phyloP scores from a whole-genome alignment of 176 grass and related monocot genomes.

The Dactylis glomerata region DNA sequence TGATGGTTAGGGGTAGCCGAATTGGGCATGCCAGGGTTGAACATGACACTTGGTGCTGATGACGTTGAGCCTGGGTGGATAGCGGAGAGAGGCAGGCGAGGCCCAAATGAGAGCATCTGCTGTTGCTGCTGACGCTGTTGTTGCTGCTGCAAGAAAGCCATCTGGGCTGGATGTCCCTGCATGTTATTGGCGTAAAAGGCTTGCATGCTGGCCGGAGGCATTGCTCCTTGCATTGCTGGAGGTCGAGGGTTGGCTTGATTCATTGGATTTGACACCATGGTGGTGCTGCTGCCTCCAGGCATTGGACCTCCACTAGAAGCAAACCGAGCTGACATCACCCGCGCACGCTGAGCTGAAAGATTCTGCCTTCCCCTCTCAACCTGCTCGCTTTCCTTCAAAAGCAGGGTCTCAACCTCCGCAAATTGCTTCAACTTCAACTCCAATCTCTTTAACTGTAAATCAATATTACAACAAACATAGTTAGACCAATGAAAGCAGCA shows the following conservation, averaged over 20 bases:
- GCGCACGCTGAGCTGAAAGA: conserved; percentile 44
- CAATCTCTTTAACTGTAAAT: conserved; percentile 86
- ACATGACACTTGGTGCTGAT: conserved; percentile 50
- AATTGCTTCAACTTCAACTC: conserved; percentile 98
- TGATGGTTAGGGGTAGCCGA: conserved; percentile 51
- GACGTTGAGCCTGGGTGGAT: conserved; percentile 57
- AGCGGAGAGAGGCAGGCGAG: conserved; percentile 71
- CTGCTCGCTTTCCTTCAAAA: conserved; percentile 88
- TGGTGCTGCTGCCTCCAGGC: conserved; percentile 15
- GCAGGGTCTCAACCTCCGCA: conserved; percentile 78
- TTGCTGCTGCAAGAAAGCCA: conserved; percentile 65
- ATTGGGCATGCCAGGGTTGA: conserved; percentile 55
- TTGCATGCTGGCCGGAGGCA: conserved; percentile 38
- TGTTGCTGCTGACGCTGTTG: conserved; percentile 49
- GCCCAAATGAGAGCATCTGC: conserved; percentile 72
- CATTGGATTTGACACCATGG: conserved; percentile 37
- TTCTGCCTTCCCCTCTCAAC: conserved; percentile 63
- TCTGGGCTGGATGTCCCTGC: conserved; percentile 67
- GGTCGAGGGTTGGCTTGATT: conserved; percentile 44
- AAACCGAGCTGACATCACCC: conserved; percentile 55
- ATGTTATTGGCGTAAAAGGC: conserved; percentile 43
- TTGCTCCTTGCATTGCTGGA: conserved; percentile 9
- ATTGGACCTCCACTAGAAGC: conserved; percentile 26
- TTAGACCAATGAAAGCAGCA: conserved; percentile 1
- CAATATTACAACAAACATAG: neutral